These are phyloP conservation scores for Dichomitus squalens DNA, from an alignment of 1,284 basidiomycete genomes.

Conservation along the genomic window DNA sequence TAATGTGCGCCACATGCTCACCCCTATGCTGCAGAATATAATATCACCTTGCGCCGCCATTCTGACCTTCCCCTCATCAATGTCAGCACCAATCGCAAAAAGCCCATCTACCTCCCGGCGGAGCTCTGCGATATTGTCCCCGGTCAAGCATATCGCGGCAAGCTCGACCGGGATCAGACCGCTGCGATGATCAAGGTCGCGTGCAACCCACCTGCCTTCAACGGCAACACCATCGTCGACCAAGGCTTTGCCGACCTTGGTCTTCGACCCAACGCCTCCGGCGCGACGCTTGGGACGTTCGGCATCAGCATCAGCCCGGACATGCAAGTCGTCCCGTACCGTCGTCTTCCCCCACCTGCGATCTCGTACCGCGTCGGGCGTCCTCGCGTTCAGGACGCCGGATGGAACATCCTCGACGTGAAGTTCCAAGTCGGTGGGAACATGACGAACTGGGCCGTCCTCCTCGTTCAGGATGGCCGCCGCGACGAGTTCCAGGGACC, in stretches of 20 bases:
- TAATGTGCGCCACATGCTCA: neutral
- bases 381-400: slow-evolving; percentile 50
- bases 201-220: slow-evolving; percentile 58
- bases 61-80: slow-evolving; percentile 63
- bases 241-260: slow-evolving; percentile 61
- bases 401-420: slow-evolving; percentile 74
- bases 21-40: slow-evolving; percentile 50
- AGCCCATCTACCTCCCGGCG: slow-evolving; percentile 56
- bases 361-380: slow-evolving; percentile 52
- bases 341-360: slow-evolving; percentile 59
- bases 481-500: slow-evolving; percentile 40
- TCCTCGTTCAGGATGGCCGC: slow-evolving; percentile 55
- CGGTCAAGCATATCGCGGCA: slow-evolving; percentile 55
- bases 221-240: slow-evolving; percentile 57
- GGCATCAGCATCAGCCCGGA: slow-evolving; percentile 52
- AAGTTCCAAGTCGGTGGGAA: slow-evolving; percentile 57
- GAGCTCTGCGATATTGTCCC: slow-evolving; percentile 69
- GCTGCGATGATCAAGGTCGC: slow-evolving; percentile 66
- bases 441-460: slow-evolving; percentile 58
- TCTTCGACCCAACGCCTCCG: slow-evolving; percentile 37
- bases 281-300: slow-evolving; percentile 47
- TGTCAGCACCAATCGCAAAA: slow-evolving; percentile 45
- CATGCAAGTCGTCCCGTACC: slow-evolving; percentile 63
- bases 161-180: slow-evolving; percentile 56
- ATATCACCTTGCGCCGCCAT: slow-evolving; percentile 49